A percentile compares a stretch with the other conserved stretches of the same genome.
Evolutionary conservation across 208 protist genomes (phyloP).

Genomic region (Endotrypanum monterogeii): DNA sequence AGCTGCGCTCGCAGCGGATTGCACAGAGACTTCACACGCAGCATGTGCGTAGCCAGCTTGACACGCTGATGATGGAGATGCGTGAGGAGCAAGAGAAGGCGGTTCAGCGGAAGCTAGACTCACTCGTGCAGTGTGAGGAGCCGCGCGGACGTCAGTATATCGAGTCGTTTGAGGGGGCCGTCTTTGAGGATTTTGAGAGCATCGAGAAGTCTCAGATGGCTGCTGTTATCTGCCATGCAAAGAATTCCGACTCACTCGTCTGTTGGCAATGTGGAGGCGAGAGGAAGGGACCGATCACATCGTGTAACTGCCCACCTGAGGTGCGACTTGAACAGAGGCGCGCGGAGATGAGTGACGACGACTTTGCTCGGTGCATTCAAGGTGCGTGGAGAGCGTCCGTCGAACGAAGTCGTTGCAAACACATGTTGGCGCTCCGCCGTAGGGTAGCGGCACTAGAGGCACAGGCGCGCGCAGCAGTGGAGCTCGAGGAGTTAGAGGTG

Average conservation of each 20-base stretch:
- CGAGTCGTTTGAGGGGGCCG: constrained; percentile 19
- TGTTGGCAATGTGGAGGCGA: constrained; percentile 54
- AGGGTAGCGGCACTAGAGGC: constrained; percentile 21
- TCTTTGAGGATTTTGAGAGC: constrained; percentile 26
- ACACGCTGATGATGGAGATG: constrained; percentile 28
- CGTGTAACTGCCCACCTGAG: constrained; percentile 31
- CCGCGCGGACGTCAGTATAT: constrained; percentile 19
- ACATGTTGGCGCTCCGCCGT: constrained; percentile 10
- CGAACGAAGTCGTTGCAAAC: background rate
- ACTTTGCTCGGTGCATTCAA: constrained; percentile 27
- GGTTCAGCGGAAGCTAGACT: constrained; percentile 21
- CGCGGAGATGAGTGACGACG: constrained; percentile 20
- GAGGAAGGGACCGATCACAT: constrained; percentile 32
- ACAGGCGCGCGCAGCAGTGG: constrained; percentile 19
- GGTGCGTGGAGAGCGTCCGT: constrained; percentile 16
- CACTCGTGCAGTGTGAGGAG: constrained; percentile 23
- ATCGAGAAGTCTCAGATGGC: constrained; percentile 18
- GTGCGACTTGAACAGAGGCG: constrained; percentile 38
- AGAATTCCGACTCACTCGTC: constrained; percentile 35
- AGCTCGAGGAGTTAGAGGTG: constrained; percentile 26
- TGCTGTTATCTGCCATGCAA: constrained; percentile 7
- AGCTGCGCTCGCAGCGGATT: constrained; percentile 14
- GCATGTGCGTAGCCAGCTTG: constrained; percentile 28
- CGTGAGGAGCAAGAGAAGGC: constrained; percentile 17
- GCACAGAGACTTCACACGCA: constrained; percentile 27